A percentile compares a stretch with the other conserved stretches of the same genome.
phyloP scores from a whole-genome alignment of 495 filamentous ascomycete genomes.

The Penicillium verhagenii region DNA sequence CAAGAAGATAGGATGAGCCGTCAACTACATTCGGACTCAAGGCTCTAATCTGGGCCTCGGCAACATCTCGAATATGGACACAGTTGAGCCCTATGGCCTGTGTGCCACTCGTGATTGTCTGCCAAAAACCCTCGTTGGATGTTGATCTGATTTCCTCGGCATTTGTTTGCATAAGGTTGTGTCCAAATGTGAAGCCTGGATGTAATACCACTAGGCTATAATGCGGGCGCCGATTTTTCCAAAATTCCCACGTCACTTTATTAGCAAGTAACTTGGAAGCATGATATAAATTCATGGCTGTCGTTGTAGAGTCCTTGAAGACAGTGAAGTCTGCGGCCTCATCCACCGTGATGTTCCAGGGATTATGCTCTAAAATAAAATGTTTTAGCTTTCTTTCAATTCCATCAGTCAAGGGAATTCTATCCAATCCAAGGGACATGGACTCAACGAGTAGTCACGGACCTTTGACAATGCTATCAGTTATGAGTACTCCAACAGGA shows the following conservation, averaged over 20 bases:
- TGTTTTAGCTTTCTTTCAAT: no score
- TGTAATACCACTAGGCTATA: conserved; percentile 29
- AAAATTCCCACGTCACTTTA: conserved; percentile 28
- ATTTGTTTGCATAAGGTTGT: conserved; percentile 26
- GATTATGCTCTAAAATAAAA: conserved; percentile 27
- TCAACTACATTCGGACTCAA: conserved; percentile 22
- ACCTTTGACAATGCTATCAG: conserved; percentile 26
- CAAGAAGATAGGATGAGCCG: conserved; percentile 31
- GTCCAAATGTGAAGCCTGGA: conserved; percentile 32
- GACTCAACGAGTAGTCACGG: no score
- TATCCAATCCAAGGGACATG: no score
- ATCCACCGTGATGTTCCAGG: conserved; percentile 30
- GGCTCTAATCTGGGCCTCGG: conserved; percentile 33
- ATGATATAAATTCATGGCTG: conserved; percentile 23
- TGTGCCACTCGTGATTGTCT: conserved; percentile 16
- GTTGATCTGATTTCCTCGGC: conserved; percentile 17
- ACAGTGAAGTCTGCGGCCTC: conserved; percentile 17
- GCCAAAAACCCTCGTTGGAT: conserved; percentile 23
- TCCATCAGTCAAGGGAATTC: no score
- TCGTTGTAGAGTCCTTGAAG: conserved; percentile 11
- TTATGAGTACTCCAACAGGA: conserved; percentile 24
- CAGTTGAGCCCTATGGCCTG: conserved; percentile 9
- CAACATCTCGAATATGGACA: conserved; percentile 46
- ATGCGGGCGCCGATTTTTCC: conserved; percentile 20
- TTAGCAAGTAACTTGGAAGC: conserved; percentile 33